Conservation (phyloP, 2,329 filamentous ascomycete genomes). For the Fusarium circinatum region DNA sequence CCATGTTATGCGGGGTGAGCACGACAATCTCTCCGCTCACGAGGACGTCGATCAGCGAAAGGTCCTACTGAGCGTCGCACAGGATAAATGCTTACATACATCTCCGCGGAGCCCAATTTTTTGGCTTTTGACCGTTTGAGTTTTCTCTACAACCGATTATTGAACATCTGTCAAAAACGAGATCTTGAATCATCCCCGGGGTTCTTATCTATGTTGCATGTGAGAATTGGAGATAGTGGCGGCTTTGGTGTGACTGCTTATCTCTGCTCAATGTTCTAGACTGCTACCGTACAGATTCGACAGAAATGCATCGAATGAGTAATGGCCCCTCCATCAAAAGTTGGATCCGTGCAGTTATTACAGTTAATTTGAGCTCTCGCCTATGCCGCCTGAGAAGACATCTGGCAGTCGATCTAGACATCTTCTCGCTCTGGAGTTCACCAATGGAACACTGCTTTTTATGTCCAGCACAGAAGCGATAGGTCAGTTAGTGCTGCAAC, state of each 20-base stretch:
- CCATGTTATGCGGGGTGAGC: not conserved
- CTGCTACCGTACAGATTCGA: not conserved
- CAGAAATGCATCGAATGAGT: too few species aligned
- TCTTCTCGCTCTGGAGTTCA: not conserved
- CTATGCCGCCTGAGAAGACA: not conserved
- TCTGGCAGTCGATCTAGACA: accelerated
- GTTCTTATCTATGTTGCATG: not conserved
- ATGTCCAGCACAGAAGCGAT: not conserved
- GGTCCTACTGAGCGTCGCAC: not conserved
- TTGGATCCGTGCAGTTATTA: accelerated
- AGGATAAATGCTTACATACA: not conserved
- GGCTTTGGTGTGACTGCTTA: not conserved
- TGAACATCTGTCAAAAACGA: too few species aligned
- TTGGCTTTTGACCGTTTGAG: accelerated
- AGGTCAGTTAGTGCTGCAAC: not conserved
- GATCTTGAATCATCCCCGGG: accelerated
- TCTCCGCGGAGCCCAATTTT: not conserved
- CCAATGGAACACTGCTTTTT: not conserved
- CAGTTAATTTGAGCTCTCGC: not conserved
- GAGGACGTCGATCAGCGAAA: not conserved
- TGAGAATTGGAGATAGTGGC: not conserved
- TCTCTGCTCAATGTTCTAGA: not conserved
- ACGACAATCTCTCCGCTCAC: not conserved
- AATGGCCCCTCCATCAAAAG: accelerated
- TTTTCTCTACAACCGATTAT: accelerated